A percentile compares a stretch with the other conserved stretches of the same genome.
phyloP scores from a whole-genome alignment of 129 eudicot genomes.

The Solidago caesia region DNA sequence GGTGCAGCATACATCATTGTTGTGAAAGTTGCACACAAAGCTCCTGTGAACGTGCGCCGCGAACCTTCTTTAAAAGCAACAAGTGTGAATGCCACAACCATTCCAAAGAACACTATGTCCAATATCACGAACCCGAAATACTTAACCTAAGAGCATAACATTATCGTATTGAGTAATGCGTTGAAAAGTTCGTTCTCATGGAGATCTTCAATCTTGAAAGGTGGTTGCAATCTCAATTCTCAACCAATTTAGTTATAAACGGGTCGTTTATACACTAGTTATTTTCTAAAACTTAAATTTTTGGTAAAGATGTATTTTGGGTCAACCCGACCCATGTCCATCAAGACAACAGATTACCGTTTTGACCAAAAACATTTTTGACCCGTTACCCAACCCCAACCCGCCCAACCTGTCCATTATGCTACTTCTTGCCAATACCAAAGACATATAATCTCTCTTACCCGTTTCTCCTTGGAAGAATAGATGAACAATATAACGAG shows the following conservation, averaged over 20 bases:
- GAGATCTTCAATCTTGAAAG: conserved; percentile 1
- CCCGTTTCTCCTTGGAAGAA: conserved; percentile 63
- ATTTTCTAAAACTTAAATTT: too few relatives aligned
- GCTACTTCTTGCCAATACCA: neutral
- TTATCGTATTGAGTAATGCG: neutral
- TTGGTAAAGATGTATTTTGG: too few relatives aligned
- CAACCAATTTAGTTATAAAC: too few relatives aligned
- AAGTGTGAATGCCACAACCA: conserved; percentile 47
- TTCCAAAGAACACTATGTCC: conserved; percentile 55
- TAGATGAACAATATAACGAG: conserved; percentile 46
- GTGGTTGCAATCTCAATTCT: neutral
- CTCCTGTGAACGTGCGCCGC: conserved; percentile 58
- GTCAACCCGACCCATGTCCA: neutral
- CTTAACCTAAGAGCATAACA: conserved; percentile 36
- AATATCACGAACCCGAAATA: conserved; percentile 43
- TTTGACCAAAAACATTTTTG: neutral
- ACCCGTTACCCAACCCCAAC: neutral
- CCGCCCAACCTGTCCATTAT: neutral
- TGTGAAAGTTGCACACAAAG: conserved; percentile 61
- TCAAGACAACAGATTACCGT: neutral
- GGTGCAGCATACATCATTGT: conserved; percentile 71
- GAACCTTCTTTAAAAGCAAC: conserved; percentile 45
- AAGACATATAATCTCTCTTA: conserved; percentile 17
- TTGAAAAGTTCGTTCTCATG: neutral
- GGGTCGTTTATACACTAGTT: too few relatives aligned